A percentile compares a stretch with the other conserved stretches of the same genome.
phyloP scores from a whole-genome alignment of 1,284 basidiomycete genomes.

The Thelephora terrestris region DNA sequence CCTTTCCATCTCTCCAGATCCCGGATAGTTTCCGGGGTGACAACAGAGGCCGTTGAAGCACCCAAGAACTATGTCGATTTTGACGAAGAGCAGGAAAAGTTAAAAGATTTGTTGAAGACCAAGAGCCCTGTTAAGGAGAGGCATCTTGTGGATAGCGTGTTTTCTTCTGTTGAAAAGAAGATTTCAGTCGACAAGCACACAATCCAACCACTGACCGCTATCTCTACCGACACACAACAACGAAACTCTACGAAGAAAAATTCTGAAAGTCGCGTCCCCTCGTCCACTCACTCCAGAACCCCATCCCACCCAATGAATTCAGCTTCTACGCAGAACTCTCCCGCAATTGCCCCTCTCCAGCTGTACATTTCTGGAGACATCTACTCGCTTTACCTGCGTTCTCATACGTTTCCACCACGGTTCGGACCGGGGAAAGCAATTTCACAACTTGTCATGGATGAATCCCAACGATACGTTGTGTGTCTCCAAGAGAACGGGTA shows the following conservation, averaged over 20 bases:
- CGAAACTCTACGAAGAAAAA: conserved; percentile 6
- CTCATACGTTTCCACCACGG: conserved; percentile 42
- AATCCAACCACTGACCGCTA: background rate
- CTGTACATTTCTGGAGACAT: conserved; percentile 8
- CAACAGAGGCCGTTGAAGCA: conserved; percentile 55
- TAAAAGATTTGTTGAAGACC: conserved; percentile 60
- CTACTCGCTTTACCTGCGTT: conserved; percentile 27
- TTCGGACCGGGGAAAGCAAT: conserved; percentile 30
- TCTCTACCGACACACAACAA: background rate
- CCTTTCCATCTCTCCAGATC: conserved; percentile 33
- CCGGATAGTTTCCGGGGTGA: conserved; percentile 57
- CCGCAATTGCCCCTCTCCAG: conserved; percentile 16
- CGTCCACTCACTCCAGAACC: background rate
- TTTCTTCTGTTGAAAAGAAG: conserved; percentile 13
- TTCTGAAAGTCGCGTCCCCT: background rate
- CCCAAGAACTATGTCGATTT: conserved; percentile 70
- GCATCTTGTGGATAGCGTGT: conserved; percentile 22
- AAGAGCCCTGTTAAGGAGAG: conserved; percentile 32
- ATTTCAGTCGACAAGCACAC: conserved; percentile 6
- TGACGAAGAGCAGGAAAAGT: conserved; percentile 63
- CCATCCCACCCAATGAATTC: background rate
- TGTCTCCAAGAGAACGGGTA: conserved; percentile 49
- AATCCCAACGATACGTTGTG: conserved; percentile 32
- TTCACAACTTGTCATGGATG: conserved; percentile 33
- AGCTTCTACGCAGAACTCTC: conserved; percentile 33